Conservation (phyloP, 148 eudicot genomes). For the Cornus florida region DNA sequence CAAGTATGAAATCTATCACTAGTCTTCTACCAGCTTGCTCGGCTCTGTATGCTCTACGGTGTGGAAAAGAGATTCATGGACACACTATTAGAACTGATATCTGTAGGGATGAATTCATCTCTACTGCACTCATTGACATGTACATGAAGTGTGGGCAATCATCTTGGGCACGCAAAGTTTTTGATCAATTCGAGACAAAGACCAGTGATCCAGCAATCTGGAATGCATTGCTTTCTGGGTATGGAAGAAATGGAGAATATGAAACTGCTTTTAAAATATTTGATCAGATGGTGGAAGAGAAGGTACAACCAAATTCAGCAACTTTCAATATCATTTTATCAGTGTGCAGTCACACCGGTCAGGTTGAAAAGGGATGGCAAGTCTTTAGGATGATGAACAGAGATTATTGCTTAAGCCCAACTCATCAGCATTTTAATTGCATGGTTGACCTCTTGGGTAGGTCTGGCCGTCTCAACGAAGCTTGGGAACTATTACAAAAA, state of each 20-base stretch:
- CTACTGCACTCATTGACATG: slow-evolving; percentile 71
- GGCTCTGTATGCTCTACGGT: slow-evolving; percentile 32
- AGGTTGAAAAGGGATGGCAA: slow-evolving; percentile 52
- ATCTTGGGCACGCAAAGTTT: slow-evolving; percentile 44
- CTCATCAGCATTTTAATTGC: slow-evolving; percentile 52
- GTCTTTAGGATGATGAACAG: slow-evolving; percentile 53
- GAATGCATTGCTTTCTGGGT: slow-evolving; percentile 88
- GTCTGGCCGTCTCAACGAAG: slow-evolving; percentile 68
- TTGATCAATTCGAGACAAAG: slow-evolving; percentile 43
- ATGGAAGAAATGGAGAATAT: slow-evolving; percentile 64
- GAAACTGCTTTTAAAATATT: slow-evolving; percentile 63
- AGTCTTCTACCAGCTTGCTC: slow-evolving; percentile 71
- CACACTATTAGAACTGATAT: slow-evolving; percentile 42
- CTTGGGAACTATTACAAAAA: slow-evolving; percentile 40
- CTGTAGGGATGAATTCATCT: slow-evolving; percentile 49
- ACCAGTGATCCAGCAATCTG: slow-evolving; percentile 66
- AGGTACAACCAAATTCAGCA: slow-evolving; percentile 52
- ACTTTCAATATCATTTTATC: slow-evolving; percentile 61
- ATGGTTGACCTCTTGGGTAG: slow-evolving; percentile 70
- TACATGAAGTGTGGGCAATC: slow-evolving; percentile 78
- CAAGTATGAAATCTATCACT: slow-evolving; percentile 58
- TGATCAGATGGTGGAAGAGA: slow-evolving; percentile 51
- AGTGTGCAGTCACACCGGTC: slow-evolving; percentile 67
- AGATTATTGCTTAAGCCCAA: slow-evolving; percentile 51
- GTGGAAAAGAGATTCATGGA: slow-evolving; percentile 71